Evolutionary conservation across 2,329 filamentous ascomycete genomes (phyloP).

Genomic region (Ophiobolus disseminans): DNA sequence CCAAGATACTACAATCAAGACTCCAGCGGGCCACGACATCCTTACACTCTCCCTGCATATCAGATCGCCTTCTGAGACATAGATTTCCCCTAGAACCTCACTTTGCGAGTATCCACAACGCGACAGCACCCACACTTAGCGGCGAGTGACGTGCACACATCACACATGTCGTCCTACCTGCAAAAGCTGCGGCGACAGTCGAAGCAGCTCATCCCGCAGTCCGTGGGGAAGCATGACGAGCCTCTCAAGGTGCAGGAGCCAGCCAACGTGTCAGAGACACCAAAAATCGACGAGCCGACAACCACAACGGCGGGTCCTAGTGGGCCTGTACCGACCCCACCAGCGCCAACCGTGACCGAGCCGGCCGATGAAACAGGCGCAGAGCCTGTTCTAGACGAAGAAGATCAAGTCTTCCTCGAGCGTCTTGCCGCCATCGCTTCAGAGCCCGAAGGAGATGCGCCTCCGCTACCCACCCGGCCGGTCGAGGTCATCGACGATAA

Average conservation of each 20-base stretch:
- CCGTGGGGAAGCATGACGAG: slow-evolving; percentile 16
- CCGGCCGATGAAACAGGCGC: slow-evolving; percentile 36
- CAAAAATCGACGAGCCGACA: slow-evolving; percentile 18
- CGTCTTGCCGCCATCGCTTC: slow-evolving; percentile 57
- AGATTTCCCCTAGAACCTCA: background rate
- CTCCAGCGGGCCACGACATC: slow-evolving; percentile 28
- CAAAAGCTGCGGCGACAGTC: slow-evolving; percentile 45
- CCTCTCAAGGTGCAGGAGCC: slow-evolving; percentile 16
- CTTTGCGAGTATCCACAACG: no score
- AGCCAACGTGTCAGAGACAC: slow-evolving; percentile 16
- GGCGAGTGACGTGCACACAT: background rate
- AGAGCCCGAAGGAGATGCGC: slow-evolving; percentile 49
- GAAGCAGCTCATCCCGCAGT: slow-evolving; percentile 34
- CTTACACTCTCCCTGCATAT: slow-evolving; percentile 25
- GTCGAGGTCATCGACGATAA: slow-evolving; percentile 39
- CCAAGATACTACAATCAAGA: slow-evolving; percentile 23
- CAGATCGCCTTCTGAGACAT: slow-evolving; percentile 18
- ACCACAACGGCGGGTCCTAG: slow-evolving; percentile 28
- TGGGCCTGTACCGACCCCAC: slow-evolving; percentile 22
- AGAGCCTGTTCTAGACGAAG: slow-evolving; percentile 62
- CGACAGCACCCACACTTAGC: background rate
- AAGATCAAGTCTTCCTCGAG: slow-evolving; percentile 65
- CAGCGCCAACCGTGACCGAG: slow-evolving; percentile 30
- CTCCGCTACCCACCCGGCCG: slow-evolving; percentile 51
- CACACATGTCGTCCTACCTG: slow-evolving; percentile 40